phyloP scores from a whole-genome alignment of 1,284 basidiomycete species.

The Cutaneotrichosporon arboriforme region DNA sequence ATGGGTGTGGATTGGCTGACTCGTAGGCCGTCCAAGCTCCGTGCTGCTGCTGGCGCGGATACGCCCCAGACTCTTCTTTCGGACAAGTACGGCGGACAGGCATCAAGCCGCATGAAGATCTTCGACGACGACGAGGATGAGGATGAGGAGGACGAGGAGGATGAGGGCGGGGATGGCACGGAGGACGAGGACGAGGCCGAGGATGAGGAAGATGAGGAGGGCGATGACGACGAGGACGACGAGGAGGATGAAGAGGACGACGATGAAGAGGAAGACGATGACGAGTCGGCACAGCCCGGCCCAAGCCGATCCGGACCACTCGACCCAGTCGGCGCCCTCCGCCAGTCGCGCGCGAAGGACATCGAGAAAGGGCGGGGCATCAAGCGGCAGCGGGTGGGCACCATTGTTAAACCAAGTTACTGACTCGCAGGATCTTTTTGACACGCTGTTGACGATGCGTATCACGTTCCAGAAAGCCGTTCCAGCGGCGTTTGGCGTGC shows the following conservation, averaged over 20 bases:
- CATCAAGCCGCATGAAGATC: slow-evolving; percentile 59
- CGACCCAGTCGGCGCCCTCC: slow-evolving; percentile 50
- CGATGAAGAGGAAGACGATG: slow-evolving; percentile 44
- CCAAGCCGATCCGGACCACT: slow-evolving; percentile 25
- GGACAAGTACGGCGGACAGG: slow-evolving; percentile 65
- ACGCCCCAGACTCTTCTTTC: slow-evolving; percentile 51
- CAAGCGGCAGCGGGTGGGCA: slow-evolving; percentile 68
- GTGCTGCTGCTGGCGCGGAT: slow-evolving; percentile 56
- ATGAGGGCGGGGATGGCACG: slow-evolving; percentile 61
- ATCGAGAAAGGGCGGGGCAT: slow-evolving; percentile 70
- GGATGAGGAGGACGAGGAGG: slow-evolving; percentile 56
- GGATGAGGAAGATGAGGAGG: slow-evolving; percentile 37
- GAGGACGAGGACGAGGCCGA: slow-evolving; percentile 61
- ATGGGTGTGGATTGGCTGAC: neutral
- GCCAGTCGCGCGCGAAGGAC: slow-evolving; percentile 45
- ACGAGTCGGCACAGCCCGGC: slow-evolving; percentile 30
- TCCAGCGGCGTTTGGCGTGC: slow-evolving; percentile 48
- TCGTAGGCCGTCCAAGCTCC: slow-evolving; percentile 62
- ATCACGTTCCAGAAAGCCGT: slow-evolving; percentile 82
- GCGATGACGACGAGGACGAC: slow-evolving; percentile 33
- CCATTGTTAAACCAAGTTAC: neutral
- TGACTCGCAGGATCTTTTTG: slow-evolving; percentile 64
- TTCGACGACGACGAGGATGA: slow-evolving; percentile 46
- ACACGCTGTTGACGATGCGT: slow-evolving; percentile 73
- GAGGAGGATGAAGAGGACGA: slow-evolving; percentile 50